These are phyloP conservation scores for Chlorella variabilis DNA, from an alignment of 163 green algal species.

Conservation along the genomic window DNA sequence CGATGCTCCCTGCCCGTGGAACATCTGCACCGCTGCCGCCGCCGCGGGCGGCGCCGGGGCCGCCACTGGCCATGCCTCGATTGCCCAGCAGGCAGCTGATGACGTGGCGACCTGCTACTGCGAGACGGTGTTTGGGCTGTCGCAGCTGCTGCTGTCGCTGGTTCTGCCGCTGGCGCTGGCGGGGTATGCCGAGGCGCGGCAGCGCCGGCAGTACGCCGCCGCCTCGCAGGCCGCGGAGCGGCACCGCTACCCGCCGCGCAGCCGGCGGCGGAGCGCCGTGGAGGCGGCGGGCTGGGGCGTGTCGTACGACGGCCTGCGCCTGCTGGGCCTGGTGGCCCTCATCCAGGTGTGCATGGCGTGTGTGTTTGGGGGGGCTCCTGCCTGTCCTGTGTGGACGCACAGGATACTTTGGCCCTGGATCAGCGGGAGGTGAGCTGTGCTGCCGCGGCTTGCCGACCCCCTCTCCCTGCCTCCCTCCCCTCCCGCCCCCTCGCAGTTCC, in stretches of 20 bases:
- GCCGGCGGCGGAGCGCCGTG: neutral
- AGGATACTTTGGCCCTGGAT: too few relatives aligned
- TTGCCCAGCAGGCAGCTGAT: neutral
- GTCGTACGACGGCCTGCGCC: neutral
- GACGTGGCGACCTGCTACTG: slow-evolving; percentile 7
- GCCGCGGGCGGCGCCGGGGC: neutral
- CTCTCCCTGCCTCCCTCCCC: neutral
- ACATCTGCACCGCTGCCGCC: neutral
- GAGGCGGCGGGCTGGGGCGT: neutral
- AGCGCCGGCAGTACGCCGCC: slow-evolving; percentile 7
- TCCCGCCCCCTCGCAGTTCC: neutral
- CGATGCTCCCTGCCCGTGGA: neutral
- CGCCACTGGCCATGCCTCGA: neutral
- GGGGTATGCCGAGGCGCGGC: neutral
- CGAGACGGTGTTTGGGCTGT: neutral
- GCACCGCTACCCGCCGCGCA: neutral
- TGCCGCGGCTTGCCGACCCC: neutral
- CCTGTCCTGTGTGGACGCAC: neutral
- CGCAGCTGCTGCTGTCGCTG: slow-evolving; percentile 22
- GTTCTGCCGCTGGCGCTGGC: neutral
- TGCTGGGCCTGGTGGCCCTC: neutral
- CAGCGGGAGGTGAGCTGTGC: too few relatives aligned
- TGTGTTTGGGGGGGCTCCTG: neutral
- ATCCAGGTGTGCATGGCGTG: neutral
- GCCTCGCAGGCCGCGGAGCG: neutral